A percentile compares a stretch with the other conserved stretches of the same genome.
Evolutionary conservation across 1,284 basidiomycete genomes (phyloP).

Genomic region (Ceratobasidium sp.): DNA sequence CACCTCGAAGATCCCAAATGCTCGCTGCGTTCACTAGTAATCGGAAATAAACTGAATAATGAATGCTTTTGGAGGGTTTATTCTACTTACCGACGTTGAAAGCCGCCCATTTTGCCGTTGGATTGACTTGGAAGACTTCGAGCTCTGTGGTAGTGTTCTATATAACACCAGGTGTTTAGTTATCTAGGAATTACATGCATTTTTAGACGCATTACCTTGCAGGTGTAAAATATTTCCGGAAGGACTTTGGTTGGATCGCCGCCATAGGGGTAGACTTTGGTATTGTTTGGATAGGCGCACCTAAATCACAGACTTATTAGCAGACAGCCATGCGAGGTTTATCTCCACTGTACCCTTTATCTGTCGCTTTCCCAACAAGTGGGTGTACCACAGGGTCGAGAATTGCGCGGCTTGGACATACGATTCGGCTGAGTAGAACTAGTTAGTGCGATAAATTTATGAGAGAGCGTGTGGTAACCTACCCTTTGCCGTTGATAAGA

Average conservation of each 20-base stretch:
- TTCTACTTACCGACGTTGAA: slow-evolving; percentile 32
- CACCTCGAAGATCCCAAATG: slow-evolving; percentile 30
- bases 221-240: slow-evolving; percentile 14
- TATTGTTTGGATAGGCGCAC: slow-evolving; percentile 28
- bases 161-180: background rate
- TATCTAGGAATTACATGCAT: too few relatives aligned
- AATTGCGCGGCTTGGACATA: slow-evolving; percentile 27
- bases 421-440: slow-evolving; percentile 20
- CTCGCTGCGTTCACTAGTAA: slow-evolving; percentile 30
- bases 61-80: background rate
- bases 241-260: slow-evolving; percentile 4
- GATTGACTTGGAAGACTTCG: slow-evolving; percentile 29
- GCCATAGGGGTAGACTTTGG: slow-evolving; percentile 24
- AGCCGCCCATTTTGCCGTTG: slow-evolving; percentile 21
- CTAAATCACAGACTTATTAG: background rate
- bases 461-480: background rate
- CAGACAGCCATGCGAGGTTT: background rate
- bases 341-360: slow-evolving; percentile 9
- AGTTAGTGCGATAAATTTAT: too few relatives aligned
- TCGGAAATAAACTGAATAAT: background rate
- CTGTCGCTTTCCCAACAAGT: slow-evolving; percentile 27
- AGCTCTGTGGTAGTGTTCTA: slow-evolving; percentile 35
- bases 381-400: slow-evolving; percentile 30
- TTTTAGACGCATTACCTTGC: slow-evolving; percentile 11
- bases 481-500: slow-evolving; percentile 43